A percentile compares a stretch with the other conserved stretches of the same genome.
These are phyloP conservation scores for Tubosaeta brunneosetosa DNA, from an alignment of 768 basidiomycete genomes.

Conservation along the genomic window DNA sequence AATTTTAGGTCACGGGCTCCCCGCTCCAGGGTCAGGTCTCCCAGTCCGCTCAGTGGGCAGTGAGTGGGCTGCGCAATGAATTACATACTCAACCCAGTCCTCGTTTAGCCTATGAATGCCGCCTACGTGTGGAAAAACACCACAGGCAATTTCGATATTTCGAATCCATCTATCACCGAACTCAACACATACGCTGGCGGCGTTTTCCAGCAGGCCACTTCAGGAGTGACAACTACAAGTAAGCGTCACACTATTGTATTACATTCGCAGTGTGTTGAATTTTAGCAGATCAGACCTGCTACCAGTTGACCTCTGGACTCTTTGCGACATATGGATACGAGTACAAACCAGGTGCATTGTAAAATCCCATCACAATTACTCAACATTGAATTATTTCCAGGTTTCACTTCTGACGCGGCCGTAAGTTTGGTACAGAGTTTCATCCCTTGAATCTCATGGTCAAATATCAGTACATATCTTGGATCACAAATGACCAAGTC, in stretches of 20 bases:
- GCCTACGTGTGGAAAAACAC: constrained; percentile 68
- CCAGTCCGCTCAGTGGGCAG: constrained; percentile 79
- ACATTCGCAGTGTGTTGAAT: not conserved
- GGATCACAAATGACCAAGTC: constrained; percentile 59
- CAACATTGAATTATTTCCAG: constrained; percentile 9
- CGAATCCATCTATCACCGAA: constrained; percentile 44
- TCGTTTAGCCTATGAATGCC: constrained; percentile 68
- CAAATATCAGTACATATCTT: constrained; percentile 61
- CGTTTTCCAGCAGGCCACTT: constrained; percentile 79
- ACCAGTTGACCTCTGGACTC: constrained; percentile 46
- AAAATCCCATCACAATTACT: not conserved
- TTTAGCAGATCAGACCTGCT: constrained; percentile 60
- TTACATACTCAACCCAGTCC: not conserved
- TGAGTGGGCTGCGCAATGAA: constrained; percentile 33
- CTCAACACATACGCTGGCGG: constrained; percentile 73
- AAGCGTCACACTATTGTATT: constrained; percentile 12
- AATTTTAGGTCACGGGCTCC: constrained; percentile 34
- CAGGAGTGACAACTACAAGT: constrained; percentile 61
- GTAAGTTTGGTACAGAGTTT: constrained; percentile 33
- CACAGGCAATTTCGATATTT: constrained; percentile 52
- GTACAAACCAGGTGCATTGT: constrained; percentile 55
- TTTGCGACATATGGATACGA: constrained; percentile 77
- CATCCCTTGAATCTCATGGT: constrained; percentile 2
- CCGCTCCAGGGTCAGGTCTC: constrained; percentile 59
- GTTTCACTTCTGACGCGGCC: constrained; percentile 36